phyloP scores from a whole-genome alignment of 23 red algal species.

The Porphyridium purpureum region DNA sequence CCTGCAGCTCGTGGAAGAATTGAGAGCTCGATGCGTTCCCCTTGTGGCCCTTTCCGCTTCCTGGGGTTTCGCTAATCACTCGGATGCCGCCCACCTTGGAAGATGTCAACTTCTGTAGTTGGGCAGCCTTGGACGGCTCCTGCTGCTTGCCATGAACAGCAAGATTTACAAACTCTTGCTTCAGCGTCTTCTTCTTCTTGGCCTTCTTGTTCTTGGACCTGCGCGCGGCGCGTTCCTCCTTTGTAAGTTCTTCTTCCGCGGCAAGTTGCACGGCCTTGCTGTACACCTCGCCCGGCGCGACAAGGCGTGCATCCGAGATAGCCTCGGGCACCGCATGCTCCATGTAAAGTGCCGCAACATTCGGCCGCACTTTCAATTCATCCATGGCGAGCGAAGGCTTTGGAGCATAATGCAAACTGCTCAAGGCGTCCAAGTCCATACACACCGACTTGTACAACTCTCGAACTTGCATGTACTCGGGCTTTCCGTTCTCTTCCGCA shows the following conservation, averaged over 20 bases:
- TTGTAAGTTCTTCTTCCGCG: not conserved
- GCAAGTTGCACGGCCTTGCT: not conserved
- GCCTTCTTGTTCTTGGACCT: not conserved
- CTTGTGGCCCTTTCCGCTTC: too few relatives aligned
- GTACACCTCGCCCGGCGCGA: not conserved
- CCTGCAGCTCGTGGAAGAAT: too few relatives aligned
- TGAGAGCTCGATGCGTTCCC: too few relatives aligned
- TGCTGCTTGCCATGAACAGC: too few relatives aligned
- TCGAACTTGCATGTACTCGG: not conserved
- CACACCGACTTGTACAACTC: not conserved
- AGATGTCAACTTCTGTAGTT: too few relatives aligned
- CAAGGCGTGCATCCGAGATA: not conserved
- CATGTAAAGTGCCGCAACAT: not conserved
- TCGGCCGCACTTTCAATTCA: too few relatives aligned
- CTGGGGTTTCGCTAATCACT: too few relatives aligned
- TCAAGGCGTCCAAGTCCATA: not conserved
- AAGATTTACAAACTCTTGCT: not conserved
- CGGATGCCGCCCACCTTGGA: too few relatives aligned
- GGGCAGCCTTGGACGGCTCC: too few relatives aligned
- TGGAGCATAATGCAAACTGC: not conserved
- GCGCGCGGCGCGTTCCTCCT: not conserved
- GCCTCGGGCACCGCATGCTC: slow-evolving; percentile 1
- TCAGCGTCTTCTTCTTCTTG: not conserved
- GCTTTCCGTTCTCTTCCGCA: not conserved
- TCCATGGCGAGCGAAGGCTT: not conserved